Percentiles rank a stretch among this genome's conserved stretches.
These are phyloP conservation scores for Hemisphaericaspora xylofermentans DNA, from an alignment of 1,139 yeast species.

Conservation along the genomic window DNA sequence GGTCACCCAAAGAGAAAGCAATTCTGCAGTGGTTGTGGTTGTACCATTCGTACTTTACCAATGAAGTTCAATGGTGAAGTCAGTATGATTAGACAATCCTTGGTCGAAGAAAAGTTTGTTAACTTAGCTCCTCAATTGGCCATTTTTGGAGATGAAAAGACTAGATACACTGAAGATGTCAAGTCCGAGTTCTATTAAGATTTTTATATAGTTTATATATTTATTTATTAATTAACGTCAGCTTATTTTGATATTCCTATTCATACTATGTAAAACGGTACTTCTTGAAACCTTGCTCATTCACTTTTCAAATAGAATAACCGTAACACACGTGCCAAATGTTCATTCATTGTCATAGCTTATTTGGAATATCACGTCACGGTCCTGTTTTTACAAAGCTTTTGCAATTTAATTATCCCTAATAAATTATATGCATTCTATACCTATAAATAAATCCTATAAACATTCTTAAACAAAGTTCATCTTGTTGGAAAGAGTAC, in stretches of 20 bases:
- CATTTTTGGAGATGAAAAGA: constrained; percentile 10
- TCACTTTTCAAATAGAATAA: no score
- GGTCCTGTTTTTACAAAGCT: no score
- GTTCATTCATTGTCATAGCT: no score
- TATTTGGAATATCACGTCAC: no score
- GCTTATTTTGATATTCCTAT: not conserved
- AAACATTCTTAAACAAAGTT: constrained; percentile 10
- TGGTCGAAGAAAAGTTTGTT: constrained; percentile 17
- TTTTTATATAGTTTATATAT: not conserved
- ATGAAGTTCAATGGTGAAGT: constrained; percentile 20
- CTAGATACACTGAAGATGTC: constrained; percentile 5
- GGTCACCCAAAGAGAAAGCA: constrained; percentile 22
- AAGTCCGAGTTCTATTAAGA: constrained; percentile 7
- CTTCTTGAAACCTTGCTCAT: no score
- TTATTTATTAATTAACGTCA: not conserved
- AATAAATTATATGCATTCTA: constrained; percentile 1
- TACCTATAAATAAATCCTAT: constrained; percentile 3
- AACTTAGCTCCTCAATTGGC: constrained; percentile 8
- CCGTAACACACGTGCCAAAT: no score
- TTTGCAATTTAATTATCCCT: no score
- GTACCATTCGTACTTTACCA: constrained; percentile 22
- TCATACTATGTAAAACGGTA: no score
- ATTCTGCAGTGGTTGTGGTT: constrained; percentile 24
- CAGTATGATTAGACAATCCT: constrained; percentile 19
- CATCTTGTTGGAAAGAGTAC: constrained; percentile 41